phyloP scores from a whole-genome alignment of 192 early-diverging fungal species.

The Kappamyces sp. region DNA sequence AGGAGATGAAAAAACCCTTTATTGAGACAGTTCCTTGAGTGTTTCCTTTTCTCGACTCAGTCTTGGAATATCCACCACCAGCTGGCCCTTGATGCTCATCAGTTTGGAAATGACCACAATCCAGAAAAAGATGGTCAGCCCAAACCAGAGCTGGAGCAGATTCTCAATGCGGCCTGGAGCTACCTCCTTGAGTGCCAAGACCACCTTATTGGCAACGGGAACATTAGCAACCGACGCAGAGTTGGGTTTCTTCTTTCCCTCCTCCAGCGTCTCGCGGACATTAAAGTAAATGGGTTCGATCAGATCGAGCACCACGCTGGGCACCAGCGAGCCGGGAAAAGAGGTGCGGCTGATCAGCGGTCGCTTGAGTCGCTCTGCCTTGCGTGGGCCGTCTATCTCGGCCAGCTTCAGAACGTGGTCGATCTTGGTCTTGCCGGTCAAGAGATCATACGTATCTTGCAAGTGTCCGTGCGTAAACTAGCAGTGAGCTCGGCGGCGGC shows the following conservation, averaged over 20 bases:
- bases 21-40: conserved; percentile 29
- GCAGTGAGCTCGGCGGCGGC: not conserved
- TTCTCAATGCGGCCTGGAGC: conserved; percentile 33
- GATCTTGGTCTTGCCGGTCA: conserved; percentile 35
- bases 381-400: conserved; percentile 27
- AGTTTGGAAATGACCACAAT: conserved; percentile 31
- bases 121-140: conserved; percentile 35
- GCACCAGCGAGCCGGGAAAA: conserved; percentile 32
- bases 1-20: not conserved
- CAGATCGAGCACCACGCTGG: conserved; percentile 28
- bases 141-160: conserved; percentile 33
- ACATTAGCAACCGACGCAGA: not conserved
- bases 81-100: conserved; percentile 31
- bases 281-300: conserved; percentile 38
- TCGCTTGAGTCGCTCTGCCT: conserved; percentile 23
- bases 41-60: conserved; percentile 30
- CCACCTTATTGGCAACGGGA: conserved; percentile 1
- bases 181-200: conserved; percentile 32
- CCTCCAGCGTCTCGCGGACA: conserved; percentile 21
- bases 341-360: conserved; percentile 34
- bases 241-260: not conserved
- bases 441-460: conserved; percentile 47
- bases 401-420: conserved; percentile 23
- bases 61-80: conserved; percentile 38
- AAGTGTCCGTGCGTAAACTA: conserved; percentile 38